Evolutionary conservation across 441 rosid species (phyloP).

Genomic region (Capsella rubella): DNA sequence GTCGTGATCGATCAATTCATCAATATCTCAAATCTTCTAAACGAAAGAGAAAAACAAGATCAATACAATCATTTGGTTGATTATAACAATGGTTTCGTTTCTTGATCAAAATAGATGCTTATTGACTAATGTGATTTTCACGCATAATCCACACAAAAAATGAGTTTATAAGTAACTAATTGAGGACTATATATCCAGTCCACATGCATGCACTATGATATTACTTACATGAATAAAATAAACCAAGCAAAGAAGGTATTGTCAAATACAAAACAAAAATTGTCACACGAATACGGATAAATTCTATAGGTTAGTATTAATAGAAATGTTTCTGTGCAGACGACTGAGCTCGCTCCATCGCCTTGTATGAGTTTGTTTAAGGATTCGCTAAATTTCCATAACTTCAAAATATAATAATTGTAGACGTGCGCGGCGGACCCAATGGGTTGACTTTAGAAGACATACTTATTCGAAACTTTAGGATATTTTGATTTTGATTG

Average conservation of each 20-base stretch:
- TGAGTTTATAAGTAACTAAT: background rate
- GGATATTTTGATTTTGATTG: background rate
- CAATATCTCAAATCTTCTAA: background rate
- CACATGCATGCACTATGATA: background rate
- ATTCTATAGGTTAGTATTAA: background rate
- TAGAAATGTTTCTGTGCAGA: conserved; percentile 1
- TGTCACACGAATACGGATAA: conserved; percentile 1
- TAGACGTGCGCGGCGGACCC: conserved; percentile 38
- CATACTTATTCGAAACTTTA: background rate
- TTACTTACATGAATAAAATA: conserved; percentile 14
- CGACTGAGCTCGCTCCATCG: conserved; percentile 2
- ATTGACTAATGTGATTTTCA: background rate
- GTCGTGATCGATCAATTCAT: background rate
- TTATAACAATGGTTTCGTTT: background rate
- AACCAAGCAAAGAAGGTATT: background rate
- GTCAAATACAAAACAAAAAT: too few relatives aligned
- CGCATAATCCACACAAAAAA: background rate
- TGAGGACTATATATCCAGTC: conserved; percentile 15
- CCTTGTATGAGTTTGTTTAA: conserved; percentile 18
- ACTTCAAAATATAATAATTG: conserved; percentile 11
- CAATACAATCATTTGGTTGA: background rate
- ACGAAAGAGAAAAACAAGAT: background rate
- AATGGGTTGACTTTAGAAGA: conserved; percentile 28
- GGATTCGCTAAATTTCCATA: background rate
- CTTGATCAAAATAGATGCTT: background rate